Percentiles rank a stretch among this genome's conserved stretches.
Evolutionary conservation across 495 filamentous ascomycete species (phyloP).

Genomic region (Penicillium psychrofluorescens): DNA sequence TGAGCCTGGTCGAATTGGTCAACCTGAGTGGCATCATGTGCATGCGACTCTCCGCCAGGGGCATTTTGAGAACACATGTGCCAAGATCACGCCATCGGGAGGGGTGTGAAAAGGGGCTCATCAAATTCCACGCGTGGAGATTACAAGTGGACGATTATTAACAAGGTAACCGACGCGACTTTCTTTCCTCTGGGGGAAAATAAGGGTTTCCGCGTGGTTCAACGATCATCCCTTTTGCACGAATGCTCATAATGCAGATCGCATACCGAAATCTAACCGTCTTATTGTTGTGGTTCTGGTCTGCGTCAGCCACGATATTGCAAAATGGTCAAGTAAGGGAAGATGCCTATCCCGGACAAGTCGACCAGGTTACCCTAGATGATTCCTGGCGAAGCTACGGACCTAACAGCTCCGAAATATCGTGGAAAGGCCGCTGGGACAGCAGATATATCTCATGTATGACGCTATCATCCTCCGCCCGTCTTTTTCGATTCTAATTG

Average conservation of each 20-base stretch:
- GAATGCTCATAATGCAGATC: slow-evolving; percentile 11
- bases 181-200: no score
- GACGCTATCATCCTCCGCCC: slow-evolving; percentile 4
- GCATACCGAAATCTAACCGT: slow-evolving; percentile 2
- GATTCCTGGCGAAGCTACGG: slow-evolving; percentile 43
- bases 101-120: no score
- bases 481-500: no score
- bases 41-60: no score
- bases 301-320: slow-evolving; percentile 42
- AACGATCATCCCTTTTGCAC: background rate
- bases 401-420: slow-evolving; percentile 51
- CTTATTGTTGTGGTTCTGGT: slow-evolving; percentile 11
- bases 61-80: no score
- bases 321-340: slow-evolving; percentile 53
- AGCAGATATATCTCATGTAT: slow-evolving; percentile 59
- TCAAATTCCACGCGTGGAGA: no score
- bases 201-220: no score
- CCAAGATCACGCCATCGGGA: no score
- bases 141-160: no score
- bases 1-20: no score
- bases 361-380: slow-evolving; percentile 14
- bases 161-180: no score
- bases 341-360: slow-evolving; percentile 30
- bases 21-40: no score
- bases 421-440: slow-evolving; percentile 66